Evolutionary conservation across 305 asterid genomes (phyloP).

Genomic region (Rubia peregrina): DNA sequence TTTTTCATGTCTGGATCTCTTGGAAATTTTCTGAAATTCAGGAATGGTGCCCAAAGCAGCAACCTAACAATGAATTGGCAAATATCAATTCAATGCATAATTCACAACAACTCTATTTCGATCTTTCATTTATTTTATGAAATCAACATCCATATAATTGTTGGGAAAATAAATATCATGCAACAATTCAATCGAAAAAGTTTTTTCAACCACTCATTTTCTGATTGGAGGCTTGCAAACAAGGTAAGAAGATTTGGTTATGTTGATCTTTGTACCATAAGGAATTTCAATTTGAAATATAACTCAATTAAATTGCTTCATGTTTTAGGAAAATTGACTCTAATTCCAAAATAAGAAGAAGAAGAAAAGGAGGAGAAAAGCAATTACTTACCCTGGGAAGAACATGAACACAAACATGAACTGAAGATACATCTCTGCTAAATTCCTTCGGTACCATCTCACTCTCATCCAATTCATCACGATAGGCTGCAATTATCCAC

Average conservation of each 20-base stretch:
- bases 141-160: too few relatives aligned
- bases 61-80: slow-evolving; percentile 22
- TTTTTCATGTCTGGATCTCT: slow-evolving; percentile 77
- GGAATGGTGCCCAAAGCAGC: slow-evolving; percentile 82
- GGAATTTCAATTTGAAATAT: too few relatives aligned
- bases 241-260: too few relatives aligned
- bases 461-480: slow-evolving; percentile 80
- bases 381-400: slow-evolving; percentile 62
- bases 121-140: too few relatives aligned
- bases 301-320: too few relatives aligned
- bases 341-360: too few relatives aligned
- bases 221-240: too few relatives aligned
- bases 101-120: not conserved
- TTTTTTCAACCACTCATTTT: too few relatives aligned
- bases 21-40: slow-evolving; percentile 80
- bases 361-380: not conserved
- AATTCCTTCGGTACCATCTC: slow-evolving; percentile 81
- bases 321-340: too few relatives aligned
- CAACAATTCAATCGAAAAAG: too few relatives aligned
- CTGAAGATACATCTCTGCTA: slow-evolving; percentile 75
- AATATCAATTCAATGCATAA: not conserved
- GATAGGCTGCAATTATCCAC: slow-evolving; percentile 47
- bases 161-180: too few relatives aligned
- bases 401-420: slow-evolving; percentile 82
- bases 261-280: too few relatives aligned